A percentile compares a stretch with the other conserved stretches of the same genome.
Conservation (phyloP, 805 yeast genomes). For the Starmerella vaccinii region DNA sequence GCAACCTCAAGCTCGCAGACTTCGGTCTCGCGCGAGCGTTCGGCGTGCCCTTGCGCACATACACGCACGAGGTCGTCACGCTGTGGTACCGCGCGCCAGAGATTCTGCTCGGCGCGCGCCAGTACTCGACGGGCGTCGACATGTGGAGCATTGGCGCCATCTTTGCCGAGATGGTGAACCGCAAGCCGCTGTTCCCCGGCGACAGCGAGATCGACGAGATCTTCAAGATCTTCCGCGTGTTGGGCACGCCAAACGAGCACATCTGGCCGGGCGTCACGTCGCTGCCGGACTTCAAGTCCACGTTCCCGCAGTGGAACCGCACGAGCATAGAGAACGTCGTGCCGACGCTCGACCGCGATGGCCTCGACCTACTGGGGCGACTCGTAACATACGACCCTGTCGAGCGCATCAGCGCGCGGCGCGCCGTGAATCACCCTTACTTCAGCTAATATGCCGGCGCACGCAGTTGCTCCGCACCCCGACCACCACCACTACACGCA, state of each 20-base stretch:
- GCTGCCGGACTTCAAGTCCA: constrained; percentile 85
- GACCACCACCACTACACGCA: too few species aligned
- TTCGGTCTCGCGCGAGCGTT: constrained; percentile 95
- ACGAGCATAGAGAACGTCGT: constrained; percentile 59
- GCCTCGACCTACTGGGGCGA: constrained; percentile 66
- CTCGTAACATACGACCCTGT: constrained; percentile 88
- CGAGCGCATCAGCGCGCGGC: constrained; percentile 82
- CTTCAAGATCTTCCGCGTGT: constrained; percentile 77
- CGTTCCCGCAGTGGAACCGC: constrained; percentile 83
- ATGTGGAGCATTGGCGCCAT: constrained; percentile 99
- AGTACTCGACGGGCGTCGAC: constrained; percentile 95
- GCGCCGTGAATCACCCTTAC: constrained; percentile 84
- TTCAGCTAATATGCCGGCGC: constrained; percentile 31
- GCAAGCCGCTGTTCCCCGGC: constrained; percentile 93
- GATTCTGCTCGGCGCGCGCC: constrained; percentile 88
- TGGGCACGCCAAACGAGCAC: constrained; percentile 91
- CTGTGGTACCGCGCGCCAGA: constrained; percentile 98
- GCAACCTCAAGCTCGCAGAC: constrained; percentile 81
- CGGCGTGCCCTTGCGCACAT: constrained; percentile 93
- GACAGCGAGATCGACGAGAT: constrained; percentile 97
- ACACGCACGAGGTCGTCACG: constrained; percentile 96
- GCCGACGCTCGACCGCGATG: constrained; percentile 71
- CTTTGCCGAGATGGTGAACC: constrained; percentile 93
- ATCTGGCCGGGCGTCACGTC: constrained; percentile 90
- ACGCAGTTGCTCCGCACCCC: too few species aligned